Base-by-base conservation (phyloP, 352 stramenopile species). In the Phytopythium oedochilum region DNA sequence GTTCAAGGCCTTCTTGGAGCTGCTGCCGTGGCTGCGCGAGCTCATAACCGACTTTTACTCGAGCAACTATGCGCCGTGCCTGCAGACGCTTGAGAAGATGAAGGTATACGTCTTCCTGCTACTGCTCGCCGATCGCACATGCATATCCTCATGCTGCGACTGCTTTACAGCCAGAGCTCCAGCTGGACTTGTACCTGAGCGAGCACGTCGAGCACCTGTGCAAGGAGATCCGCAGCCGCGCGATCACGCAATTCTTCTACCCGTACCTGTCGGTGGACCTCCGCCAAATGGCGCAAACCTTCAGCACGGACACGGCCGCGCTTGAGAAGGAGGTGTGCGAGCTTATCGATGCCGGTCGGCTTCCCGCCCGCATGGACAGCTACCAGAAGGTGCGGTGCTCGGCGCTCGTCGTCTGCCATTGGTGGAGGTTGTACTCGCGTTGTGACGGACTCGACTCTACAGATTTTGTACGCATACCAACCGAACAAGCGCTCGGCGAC, bases 171-270 rank as follows among this genome's bases (percentile, higher is more conserved):
- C 63, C 78, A 29, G 81, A 92, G 51, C 68, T 94, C n/a, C 55
- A 64, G 23, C 49, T 96, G 17, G 88, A 96, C 63, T 62, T 96
- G 38, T 92, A 95, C 38, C 57, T 96, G 20, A 78, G 70, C 36
- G 61, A 72, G 12, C 84, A 94, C 61, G 81, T 96, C 9, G 74
- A 86, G 25, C 64, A 75, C 38, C 57, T 96, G 25, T 83, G 75
- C 64, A 76, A 83, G 29, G 76, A 94, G 59, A 96, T 96, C 57
- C 85, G 86, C 42, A 84, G 74, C 45, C 80, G 84, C 20, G 88
- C 78, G 9, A 90, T 96, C 53, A 82, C 92, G 47, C 88, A 96
- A 71, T 96, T 94, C 63, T 94, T 96, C 62, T 78, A 83, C 48
- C 83, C 88, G 49, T 96, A 95, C 45, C 47, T 93, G 47, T 96